A percentile compares a stretch with the other conserved stretches of the same genome.
phyloP scores from a whole-genome alignment of 2,329 filamentous ascomycete species.

The Aspergillus sp. region DNA sequence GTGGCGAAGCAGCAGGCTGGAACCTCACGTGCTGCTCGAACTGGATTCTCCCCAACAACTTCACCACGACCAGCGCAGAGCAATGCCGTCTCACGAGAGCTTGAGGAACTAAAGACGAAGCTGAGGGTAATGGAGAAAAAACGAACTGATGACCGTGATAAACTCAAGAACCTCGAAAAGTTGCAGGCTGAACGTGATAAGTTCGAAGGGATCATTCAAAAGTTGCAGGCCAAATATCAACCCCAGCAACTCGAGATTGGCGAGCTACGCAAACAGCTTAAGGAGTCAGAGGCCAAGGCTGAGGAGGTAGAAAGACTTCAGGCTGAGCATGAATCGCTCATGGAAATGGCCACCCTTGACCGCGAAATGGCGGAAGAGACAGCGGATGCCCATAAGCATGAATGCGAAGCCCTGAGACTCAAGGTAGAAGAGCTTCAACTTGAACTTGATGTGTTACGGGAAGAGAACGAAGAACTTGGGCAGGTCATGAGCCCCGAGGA shows the following conservation, averaged over 20 bases:
- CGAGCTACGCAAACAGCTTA: constrained; percentile 71
- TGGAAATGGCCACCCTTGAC: constrained; percentile 86
- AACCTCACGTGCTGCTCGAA: constrained; percentile 20
- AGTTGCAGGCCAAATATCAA: constrained; percentile 83
- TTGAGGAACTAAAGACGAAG: constrained; percentile 86
- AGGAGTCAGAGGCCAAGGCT: constrained; percentile 67
- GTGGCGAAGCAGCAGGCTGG: constrained; percentile 18
- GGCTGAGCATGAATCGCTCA: constrained; percentile 75
- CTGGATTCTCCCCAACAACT: constrained; percentile 23
- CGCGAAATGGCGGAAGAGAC: constrained; percentile 95
- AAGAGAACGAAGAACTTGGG: constrained; percentile 80
- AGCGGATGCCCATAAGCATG: constrained; percentile 73
- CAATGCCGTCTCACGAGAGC: constrained; percentile 58
- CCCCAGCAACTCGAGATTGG: constrained; percentile 74
- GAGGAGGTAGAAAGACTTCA: constrained; percentile 68
- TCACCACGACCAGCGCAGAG: constrained; percentile 41
- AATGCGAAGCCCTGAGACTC: constrained; percentile 70
- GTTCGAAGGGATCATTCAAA: constrained; percentile 78
- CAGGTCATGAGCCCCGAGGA: constrained; percentile 87
- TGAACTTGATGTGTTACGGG: constrained; percentile 78
- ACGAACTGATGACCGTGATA: constrained; percentile 76
- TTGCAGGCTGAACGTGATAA: constrained; percentile 55
- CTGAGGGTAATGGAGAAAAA: constrained; percentile 84
- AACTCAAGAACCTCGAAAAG: constrained; percentile 71
- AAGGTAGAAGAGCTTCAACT: constrained; percentile 80